Evolutionary conservation across 2,329 filamentous ascomycete species (phyloP).

Genomic region (Aspergillus tubingensis): DNA sequence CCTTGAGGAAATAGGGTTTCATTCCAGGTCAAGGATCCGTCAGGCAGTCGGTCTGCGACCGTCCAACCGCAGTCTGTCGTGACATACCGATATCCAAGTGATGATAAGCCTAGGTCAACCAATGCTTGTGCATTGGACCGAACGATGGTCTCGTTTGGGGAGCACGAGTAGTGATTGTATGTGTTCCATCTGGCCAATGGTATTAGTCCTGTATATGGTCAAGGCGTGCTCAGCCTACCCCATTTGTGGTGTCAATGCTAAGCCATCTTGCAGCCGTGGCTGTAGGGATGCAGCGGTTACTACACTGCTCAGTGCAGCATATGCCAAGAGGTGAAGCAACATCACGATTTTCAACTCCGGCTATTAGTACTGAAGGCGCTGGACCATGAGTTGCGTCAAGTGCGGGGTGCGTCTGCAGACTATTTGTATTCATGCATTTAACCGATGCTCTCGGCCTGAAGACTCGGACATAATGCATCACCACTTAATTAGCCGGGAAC

Average conservation of each 20-base stretch:
- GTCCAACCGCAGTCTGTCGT: conserved; percentile 64
- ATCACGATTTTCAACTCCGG: background rate
- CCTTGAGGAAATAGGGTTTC: conserved; percentile 45
- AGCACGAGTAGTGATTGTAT: conserved; percentile 59
- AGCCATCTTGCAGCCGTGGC: conserved; percentile 23
- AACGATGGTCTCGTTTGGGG: conserved; percentile 52
- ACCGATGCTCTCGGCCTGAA: background rate
- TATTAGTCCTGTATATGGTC: background rate
- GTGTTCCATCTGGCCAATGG: conserved; percentile 54
- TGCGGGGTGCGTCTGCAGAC: conserved; percentile 1
- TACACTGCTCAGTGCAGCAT: background rate
- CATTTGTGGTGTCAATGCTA: conserved; percentile 34
- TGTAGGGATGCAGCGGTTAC: conserved; percentile 1
- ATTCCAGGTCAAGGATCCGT: conserved; percentile 48
- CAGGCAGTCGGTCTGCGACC: conserved; percentile 35
- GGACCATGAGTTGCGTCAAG: background rate
- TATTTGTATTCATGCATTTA: background rate
- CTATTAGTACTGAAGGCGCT: background rate
- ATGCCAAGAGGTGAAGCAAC: background rate
- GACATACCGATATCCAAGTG: conserved; percentile 58
- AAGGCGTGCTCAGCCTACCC: conserved; percentile 20
- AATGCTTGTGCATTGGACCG: conserved; percentile 57
- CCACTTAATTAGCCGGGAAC: background rate
- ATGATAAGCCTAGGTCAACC: conserved; percentile 53
- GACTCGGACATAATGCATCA: background rate